Evolutionary conservation across 495 filamentous ascomycete genomes (phyloP), one percentile per base, ranked within the genome.

Genomic region (Penicillium cinerascens): DNA sequence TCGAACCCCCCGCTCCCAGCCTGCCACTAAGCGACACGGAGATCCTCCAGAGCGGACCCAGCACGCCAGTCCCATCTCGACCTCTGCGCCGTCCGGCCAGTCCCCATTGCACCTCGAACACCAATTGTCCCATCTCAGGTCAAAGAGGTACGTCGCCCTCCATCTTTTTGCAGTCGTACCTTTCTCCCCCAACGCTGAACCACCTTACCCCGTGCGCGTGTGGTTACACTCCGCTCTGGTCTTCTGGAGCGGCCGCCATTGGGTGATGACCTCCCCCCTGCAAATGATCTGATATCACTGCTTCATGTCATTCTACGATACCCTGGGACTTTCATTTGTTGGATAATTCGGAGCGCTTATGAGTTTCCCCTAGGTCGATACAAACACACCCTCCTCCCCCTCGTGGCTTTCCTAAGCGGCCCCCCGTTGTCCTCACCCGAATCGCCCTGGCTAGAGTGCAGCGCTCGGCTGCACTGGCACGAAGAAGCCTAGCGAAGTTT

Each of bases 1-100:
- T 59, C 53, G 64, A 59, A 44, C 42, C 56, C 66, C 67, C 67
- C 66, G 60, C 65, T 68, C 65, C 64, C 58, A 65, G 56, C 60
- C 56, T 68, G 60, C 66, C 64, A 71, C 72, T 74, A 73, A 74
- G 71, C 71, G 73, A 74, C 73, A 73, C 70, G 65, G 70, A 72
- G 61, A 71, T 71, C 66, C 56, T 60, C 54, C 62, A 61, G 55
- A 63, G 63, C 61, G 56, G 62, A 62, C 56, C 64, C 54, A 65
- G 61, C 59, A 69, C 62, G 62, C 65, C 52, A 53, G 56, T 59
- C 64, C 62, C 44, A 68, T 64, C 65, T 59, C 57, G 50, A 61
- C 66, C 46, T 55, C 59, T 57, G 38, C 59, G 59, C 64, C 40
- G 27, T 37, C 42, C 42, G 13, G 40, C 3, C 47, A 49, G 37